Conservation (phyloP, 2,329 filamentous ascomycete species). For the Acarospora socialis region DNA sequence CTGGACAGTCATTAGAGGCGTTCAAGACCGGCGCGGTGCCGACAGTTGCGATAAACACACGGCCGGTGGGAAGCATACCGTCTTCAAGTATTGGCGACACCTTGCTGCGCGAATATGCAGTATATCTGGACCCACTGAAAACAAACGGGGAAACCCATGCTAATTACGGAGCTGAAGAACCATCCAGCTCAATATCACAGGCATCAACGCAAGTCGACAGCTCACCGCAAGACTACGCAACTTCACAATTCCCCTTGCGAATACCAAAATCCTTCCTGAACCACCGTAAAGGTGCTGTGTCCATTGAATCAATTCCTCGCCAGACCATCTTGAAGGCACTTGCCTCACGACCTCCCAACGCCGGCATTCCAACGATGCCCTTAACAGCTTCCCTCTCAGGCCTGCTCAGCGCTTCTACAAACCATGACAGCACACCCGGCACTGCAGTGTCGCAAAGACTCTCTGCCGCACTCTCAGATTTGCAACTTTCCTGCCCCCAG, state of each 20-base stretch:
- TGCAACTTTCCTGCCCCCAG: slow-evolving; percentile 33
- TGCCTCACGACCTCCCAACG: slow-evolving; percentile 44
- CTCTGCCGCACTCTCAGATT: slow-evolving; percentile 41
- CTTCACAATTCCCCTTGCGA: slow-evolving; percentile 15
- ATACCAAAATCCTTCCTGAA: slow-evolving; percentile 21
- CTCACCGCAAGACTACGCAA: slow-evolving; percentile 18
- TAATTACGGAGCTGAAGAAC: slow-evolving; percentile 14
- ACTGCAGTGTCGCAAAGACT: slow-evolving; percentile 45
- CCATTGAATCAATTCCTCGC: slow-evolving; percentile 55
- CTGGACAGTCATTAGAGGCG: too few species aligned
- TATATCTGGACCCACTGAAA: slow-evolving; percentile 12
- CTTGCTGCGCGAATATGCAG: slow-evolving; percentile 12
- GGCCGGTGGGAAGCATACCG: too few species aligned
- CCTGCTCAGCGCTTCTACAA: slow-evolving; percentile 33
- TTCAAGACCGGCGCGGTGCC: too few species aligned
- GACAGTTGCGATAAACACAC: too few species aligned
- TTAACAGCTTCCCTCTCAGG: slow-evolving; percentile 48
- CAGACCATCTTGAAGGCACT: slow-evolving; percentile 75
- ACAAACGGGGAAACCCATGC: slow-evolving; percentile 11
- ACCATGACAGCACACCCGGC: slow-evolving; percentile 28
- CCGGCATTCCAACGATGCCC: slow-evolving; percentile 42
- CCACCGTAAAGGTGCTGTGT: slow-evolving; percentile 39
- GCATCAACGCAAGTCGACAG: slow-evolving; percentile 14
- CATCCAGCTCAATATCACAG: slow-evolving; percentile 13
- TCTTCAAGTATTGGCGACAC: slow-evolving; percentile 10